phyloP scores from a whole-genome alignment of 2,329 filamentous ascomycete genomes.

The Dactylella cylindrospora region DNA sequence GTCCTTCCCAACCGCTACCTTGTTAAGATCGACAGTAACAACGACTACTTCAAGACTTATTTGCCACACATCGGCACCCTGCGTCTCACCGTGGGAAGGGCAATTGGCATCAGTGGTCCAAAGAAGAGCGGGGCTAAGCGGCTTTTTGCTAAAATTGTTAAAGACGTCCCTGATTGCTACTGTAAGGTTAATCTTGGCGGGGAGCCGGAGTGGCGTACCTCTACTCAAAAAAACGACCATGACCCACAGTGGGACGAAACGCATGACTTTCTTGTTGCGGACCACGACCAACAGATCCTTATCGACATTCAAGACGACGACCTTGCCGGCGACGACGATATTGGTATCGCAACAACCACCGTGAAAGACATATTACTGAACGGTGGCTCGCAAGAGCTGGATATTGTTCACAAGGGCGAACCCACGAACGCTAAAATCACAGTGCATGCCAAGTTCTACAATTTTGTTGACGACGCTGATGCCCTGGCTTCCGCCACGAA shows the following conservation, averaged over 20 bases:
- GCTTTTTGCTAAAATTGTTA: slow-evolving; percentile 54
- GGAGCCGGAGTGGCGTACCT: slow-evolving; percentile 55
- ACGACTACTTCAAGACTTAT: slow-evolving; percentile 58
- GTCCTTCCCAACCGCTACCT: slow-evolving; percentile 58
- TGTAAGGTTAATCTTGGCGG: slow-evolving; percentile 55
- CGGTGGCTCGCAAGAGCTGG: slow-evolving; percentile 54
- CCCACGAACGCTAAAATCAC: slow-evolving; percentile 51
- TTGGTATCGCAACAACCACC: slow-evolving; percentile 54
- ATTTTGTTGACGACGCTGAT: slow-evolving; percentile 52
- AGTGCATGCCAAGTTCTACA: slow-evolving; percentile 54
- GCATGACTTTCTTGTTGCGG: slow-evolving; percentile 56
- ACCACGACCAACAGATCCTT: slow-evolving; percentile 55
- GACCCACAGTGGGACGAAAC: slow-evolving; percentile 57
- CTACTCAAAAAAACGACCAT: slow-evolving; percentile 53
- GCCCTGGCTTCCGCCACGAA: slow-evolving; percentile 50
- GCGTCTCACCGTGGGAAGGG: slow-evolving; percentile 55
- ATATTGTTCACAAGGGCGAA: slow-evolving; percentile 53
- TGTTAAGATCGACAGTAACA: slow-evolving; percentile 56
- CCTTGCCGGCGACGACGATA: slow-evolving; percentile 54
- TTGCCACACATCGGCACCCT: slow-evolving; percentile 54
- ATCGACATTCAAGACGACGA: slow-evolving; percentile 56
- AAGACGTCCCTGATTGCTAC: slow-evolving; percentile 57
- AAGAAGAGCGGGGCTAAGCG: slow-evolving; percentile 53
- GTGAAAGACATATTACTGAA: slow-evolving; percentile 54
- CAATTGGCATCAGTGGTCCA: slow-evolving; percentile 50